phyloP scores from a whole-genome alignment of 805 yeast species.

The Aciculoconidium aculeatum region DNA sequence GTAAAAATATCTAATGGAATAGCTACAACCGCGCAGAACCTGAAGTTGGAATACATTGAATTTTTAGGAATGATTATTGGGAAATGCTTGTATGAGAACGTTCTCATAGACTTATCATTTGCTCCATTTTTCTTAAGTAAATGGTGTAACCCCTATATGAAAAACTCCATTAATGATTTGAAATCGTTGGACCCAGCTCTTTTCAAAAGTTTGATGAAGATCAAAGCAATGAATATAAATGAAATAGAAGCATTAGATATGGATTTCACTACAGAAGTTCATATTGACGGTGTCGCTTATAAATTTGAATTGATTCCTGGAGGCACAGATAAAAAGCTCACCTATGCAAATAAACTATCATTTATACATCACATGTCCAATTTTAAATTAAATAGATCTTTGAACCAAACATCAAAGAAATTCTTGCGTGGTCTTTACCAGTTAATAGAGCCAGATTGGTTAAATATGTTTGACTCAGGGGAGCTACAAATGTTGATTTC shows the following conservation, averaged over 20 bases:
- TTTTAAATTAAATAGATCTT: slow-evolving; percentile 64
- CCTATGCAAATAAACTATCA: slow-evolving; percentile 53
- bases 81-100: slow-evolving; percentile 79
- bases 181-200: slow-evolving; percentile 63
- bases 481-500: slow-evolving; percentile 75
- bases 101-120: slow-evolving; percentile 75
- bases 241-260: slow-evolving; percentile 59
- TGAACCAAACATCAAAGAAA: slow-evolving; percentile 51
- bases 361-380: slow-evolving; percentile 75
- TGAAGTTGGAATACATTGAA: slow-evolving; percentile 30
- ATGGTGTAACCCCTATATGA: slow-evolving; percentile 47
- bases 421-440: slow-evolving; percentile 68
- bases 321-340: slow-evolving; percentile 57
- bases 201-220: slow-evolving; percentile 56
- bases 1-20: slow-evolving; percentile 25
- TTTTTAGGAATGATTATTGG: slow-evolving; percentile 85
- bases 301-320: slow-evolving; percentile 53
- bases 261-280: slow-evolving; percentile 59
- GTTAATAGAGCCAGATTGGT: slow-evolving; percentile 68
- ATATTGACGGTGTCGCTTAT: slow-evolving; percentile 29
- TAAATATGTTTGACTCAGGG: slow-evolving; percentile 74
- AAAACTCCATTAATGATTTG: slow-evolving; percentile 74
- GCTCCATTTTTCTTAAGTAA: slow-evolving; percentile 78
- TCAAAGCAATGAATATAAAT: slow-evolving; percentile 47
- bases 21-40: slow-evolving; percentile 22